Percentiles rank a stretch among this genome's conserved stretches.
phyloP scores from a whole-genome alignment of 352 stramenopile genomes.

The Phytophthora citricola region DNA sequence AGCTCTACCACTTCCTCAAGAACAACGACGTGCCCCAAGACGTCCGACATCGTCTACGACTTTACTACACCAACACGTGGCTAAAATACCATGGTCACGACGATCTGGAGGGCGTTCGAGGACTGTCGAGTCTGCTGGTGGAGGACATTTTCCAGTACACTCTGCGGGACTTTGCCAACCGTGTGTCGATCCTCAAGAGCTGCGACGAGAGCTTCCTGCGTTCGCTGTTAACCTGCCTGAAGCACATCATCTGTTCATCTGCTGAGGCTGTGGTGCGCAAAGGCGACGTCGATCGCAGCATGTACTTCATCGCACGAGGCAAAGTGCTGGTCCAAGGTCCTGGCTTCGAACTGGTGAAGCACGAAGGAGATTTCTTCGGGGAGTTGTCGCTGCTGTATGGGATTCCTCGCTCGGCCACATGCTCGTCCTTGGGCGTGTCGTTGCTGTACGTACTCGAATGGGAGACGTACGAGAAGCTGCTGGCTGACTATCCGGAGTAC shows the following conservation, averaged over 20 bases:
- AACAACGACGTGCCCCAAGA: slow-evolving; percentile 63
- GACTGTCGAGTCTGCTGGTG: slow-evolving; percentile 64
- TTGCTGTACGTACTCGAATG: slow-evolving; percentile 84
- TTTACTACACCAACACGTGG: slow-evolving; percentile 79
- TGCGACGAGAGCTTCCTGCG: slow-evolving; percentile 77
- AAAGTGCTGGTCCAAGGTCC: slow-evolving; percentile 68
- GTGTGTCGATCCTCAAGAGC: slow-evolving; percentile 69
- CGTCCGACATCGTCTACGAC: slow-evolving; percentile 55
- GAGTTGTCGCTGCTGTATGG: slow-evolving; percentile 74
- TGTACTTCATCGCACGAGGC: slow-evolving; percentile 78
- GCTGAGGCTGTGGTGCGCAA: slow-evolving; percentile 67
- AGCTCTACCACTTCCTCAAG: slow-evolving; percentile 67
- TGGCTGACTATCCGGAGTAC: slow-evolving; percentile 81
- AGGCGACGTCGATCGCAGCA: slow-evolving; percentile 71
- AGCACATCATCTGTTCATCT: slow-evolving; percentile 73
- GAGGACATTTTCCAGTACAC: slow-evolving; percentile 79
- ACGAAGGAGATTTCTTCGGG: slow-evolving; percentile 82
- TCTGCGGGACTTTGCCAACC: slow-evolving; percentile 59
- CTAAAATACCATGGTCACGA: slow-evolving; percentile 70
- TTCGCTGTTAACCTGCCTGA: slow-evolving; percentile 63
- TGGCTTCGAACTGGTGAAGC: slow-evolving; percentile 76
- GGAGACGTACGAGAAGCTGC: slow-evolving; percentile 71
- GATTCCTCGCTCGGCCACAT: slow-evolving; percentile 80
- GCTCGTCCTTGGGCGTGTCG: slow-evolving; percentile 67
- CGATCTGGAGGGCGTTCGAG: slow-evolving; percentile 60